These are phyloP conservation scores for Holtermannia corniformis DNA, from an alignment of 768 basidiomycete genomes.

Conservation along the genomic window DNA sequence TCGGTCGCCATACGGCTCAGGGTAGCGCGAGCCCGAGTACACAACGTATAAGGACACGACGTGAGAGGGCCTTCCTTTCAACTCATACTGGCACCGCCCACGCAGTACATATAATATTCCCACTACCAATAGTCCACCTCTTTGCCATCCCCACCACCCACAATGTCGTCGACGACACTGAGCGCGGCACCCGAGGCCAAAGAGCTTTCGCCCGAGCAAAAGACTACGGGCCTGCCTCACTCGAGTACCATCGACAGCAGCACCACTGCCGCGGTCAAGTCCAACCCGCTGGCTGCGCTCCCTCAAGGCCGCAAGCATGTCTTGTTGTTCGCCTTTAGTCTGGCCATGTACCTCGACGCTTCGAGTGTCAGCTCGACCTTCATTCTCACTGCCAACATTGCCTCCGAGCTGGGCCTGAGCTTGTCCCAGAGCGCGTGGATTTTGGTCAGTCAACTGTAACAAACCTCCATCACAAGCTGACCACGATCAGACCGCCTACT, in stretches of 20 bases:
- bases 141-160: too few relatives aligned
- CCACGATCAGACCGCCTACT: constrained; percentile 28
- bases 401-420: constrained; percentile 15
- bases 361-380: constrained; percentile 25
- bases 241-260: neutral
- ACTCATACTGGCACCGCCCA: too few relatives aligned
- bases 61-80: too few relatives aligned
- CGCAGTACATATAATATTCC: too few relatives aligned
- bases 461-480: constrained; percentile 8
- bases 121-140: too few relatives aligned
- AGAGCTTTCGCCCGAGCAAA: neutral
- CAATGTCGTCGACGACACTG: neutral
- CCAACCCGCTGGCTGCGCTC: constrained; percentile 9
- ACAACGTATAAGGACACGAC: too few relatives aligned
- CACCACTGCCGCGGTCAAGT: neutral
- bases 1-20: too few relatives aligned
- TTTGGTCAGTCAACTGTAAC: neutral
- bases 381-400: constrained; percentile 34
- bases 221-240: neutral
- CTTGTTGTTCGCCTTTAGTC: constrained; percentile 27
- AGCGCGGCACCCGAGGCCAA: neutral
- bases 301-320: constrained; percentile 17
- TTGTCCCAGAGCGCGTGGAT: neutral
- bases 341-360: constrained; percentile 20
- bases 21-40: too few relatives aligned